Percentiles rank a stretch among this genome's conserved stretches.
These are phyloP conservation scores for Akanthomyces muscarius DNA, from an alignment of 2,329 filamentous ascomycete genomes.

Conservation along the genomic window DNA sequence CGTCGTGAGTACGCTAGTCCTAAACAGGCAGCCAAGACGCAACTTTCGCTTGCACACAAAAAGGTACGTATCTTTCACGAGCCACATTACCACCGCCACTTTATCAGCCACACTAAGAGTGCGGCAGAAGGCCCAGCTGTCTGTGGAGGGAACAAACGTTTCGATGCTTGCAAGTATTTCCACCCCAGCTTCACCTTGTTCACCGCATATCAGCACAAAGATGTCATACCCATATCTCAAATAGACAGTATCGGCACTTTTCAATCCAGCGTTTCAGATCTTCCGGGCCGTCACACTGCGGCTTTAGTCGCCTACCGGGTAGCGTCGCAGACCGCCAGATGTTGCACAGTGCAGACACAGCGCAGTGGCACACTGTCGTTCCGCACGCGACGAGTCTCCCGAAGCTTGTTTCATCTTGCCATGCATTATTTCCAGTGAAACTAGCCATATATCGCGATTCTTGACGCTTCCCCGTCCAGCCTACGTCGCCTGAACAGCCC, in stretches of 20 bases:
- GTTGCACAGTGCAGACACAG: background rate
- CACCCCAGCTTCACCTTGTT: background rate
- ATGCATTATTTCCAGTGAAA: constrained; percentile 8
- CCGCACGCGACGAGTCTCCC: background rate
- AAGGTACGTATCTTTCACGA: background rate
- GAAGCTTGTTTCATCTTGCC: background rate
- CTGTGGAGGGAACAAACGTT: too few relatives aligned
- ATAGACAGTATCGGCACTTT: background rate
- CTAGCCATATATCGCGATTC: background rate
- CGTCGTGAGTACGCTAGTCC: constrained; percentile 25
- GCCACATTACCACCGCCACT: background rate
- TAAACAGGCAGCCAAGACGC: constrained; percentile 30
- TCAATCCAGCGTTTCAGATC: constrained; percentile 1
- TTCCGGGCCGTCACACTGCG: background rate
- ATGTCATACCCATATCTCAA: background rate
- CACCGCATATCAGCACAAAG: background rate
- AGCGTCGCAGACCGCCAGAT: background rate
- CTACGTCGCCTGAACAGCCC: background rate
- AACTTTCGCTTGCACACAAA: constrained; percentile 17
- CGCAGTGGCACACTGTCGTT: background rate
- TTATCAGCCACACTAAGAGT: background rate
- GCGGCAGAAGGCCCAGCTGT: too few relatives aligned
- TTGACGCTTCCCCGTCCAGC: background rate
- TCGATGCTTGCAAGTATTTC: too few relatives aligned
- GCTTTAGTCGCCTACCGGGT: background rate